A percentile compares a stretch with the other conserved stretches of the same genome.
Evolutionary conservation across 2,329 filamentous ascomycete species (phyloP).

Genomic region (Colletotrichum navitas): DNA sequence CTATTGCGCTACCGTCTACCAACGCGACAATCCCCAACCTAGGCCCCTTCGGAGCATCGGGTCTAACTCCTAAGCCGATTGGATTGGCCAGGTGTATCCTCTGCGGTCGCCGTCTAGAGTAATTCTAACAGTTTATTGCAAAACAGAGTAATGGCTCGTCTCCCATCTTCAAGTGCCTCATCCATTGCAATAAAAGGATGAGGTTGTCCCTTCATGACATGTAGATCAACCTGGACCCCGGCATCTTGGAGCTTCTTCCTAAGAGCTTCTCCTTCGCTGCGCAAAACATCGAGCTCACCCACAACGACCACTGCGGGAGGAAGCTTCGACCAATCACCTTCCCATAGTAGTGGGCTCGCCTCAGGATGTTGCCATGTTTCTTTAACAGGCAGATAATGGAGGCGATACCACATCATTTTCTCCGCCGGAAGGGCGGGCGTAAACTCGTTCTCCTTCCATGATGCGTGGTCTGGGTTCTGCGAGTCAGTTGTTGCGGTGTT

Average conservation of each 20-base stretch:
- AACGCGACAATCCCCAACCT: not conserved
- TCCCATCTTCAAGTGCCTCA: conserved; percentile 63
- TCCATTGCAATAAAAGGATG: conserved; percentile 72
- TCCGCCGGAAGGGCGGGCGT: conserved; percentile 64
- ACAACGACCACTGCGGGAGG: conserved; percentile 66
- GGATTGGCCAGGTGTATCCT: not conserved
- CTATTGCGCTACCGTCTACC: not conserved
- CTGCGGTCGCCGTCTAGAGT: not conserved
- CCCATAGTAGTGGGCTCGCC: conserved; percentile 66
- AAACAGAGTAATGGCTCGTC: conserved; percentile 61
- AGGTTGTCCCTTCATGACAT: conserved; percentile 66
- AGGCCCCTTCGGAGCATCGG: rapidly evolving
- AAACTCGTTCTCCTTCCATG: conserved; percentile 64
- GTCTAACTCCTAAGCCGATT: not conserved
- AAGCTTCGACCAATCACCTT: conserved; percentile 61
- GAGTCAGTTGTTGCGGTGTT: conserved; percentile 66
- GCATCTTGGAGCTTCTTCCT: conserved; percentile 60
- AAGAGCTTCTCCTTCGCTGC: conserved; percentile 66
- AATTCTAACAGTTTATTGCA: conserved; percentile 46
- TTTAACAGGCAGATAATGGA: conserved; percentile 65
- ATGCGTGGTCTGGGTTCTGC: conserved; percentile 52
- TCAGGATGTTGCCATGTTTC: conserved; percentile 62
- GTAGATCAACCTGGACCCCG: conserved; percentile 61
- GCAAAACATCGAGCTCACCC: conserved; percentile 68
- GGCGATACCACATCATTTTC: conserved; percentile 73